These are phyloP conservation scores for Mycena sanguinolenta DNA, from an alignment of 768 basidiomycete genomes.

Conservation along the genomic window DNA sequence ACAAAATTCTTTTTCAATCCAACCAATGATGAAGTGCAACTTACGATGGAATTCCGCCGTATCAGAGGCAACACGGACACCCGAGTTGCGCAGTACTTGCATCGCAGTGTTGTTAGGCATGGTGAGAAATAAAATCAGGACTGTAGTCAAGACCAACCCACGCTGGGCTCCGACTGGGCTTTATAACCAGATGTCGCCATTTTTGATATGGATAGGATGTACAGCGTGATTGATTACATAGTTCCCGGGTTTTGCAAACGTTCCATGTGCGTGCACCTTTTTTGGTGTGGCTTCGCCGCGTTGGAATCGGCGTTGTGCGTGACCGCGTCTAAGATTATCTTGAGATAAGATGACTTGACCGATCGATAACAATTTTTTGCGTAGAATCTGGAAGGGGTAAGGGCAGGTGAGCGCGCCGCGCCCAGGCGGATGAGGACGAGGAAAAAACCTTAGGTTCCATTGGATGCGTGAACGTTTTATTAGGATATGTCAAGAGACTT, in stretches of 20 bases:
- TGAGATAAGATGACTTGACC: too few relatives aligned
- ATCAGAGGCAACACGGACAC: constrained; percentile 51
- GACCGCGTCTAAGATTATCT: neutral
- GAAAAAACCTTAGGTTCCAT: too few relatives aligned
- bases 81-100: constrained; percentile 44
- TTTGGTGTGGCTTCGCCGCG: neutral
- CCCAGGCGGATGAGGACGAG: too few relatives aligned
- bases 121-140: neutral
- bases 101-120: constrained; percentile 42
- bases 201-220: constrained; percentile 4
- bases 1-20: too few relatives aligned
- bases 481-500: constrained; percentile 25
- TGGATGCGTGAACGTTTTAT: neutral
- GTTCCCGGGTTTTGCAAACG: neutral
- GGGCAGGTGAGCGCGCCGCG: too few relatives aligned
- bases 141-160: too few relatives aligned
- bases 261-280: neutral
- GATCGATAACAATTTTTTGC: too few relatives aligned
- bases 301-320: neutral
- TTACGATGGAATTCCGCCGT: constrained; percentile 51
- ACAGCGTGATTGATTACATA: constrained; percentile 7
- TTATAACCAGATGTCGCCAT: constrained; percentile 30
- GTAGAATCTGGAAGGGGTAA: too few relatives aligned
- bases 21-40: constrained; percentile 7
- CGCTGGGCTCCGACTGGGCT: neutral